These are phyloP conservation scores for Termitomyces sp. DNA, from an alignment of 768 basidiomycete genomes.

Conservation along the genomic window DNA sequence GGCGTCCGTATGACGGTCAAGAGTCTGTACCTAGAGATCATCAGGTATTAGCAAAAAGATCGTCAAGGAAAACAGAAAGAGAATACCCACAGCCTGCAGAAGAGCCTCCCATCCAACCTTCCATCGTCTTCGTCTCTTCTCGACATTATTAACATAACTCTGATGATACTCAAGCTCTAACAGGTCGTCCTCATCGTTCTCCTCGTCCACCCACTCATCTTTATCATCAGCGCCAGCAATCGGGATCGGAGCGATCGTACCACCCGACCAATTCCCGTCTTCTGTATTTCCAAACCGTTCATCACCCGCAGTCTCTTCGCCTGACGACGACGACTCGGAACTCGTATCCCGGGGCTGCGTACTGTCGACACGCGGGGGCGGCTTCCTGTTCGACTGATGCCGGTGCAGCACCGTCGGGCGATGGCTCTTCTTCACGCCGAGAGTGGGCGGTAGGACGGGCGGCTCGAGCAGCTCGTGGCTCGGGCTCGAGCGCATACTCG, in stretches of 20 bases:
- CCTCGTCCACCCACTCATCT: slow-evolving; percentile 66
- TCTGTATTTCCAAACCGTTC: slow-evolving; percentile 32
- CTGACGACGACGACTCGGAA: slow-evolving; percentile 68
- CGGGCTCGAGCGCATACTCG: slow-evolving; percentile 67
- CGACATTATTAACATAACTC: slow-evolving; percentile 55
- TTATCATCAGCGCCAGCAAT: slow-evolving; percentile 27
- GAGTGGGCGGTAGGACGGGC: slow-evolving; percentile 42
- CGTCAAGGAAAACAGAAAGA: neutral
- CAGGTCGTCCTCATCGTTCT: slow-evolving; percentile 65
- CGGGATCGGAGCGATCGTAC: slow-evolving; percentile 11
- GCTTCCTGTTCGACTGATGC: slow-evolving; percentile 37
- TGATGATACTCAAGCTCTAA: slow-evolving; percentile 76
- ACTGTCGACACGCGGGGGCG: slow-evolving; percentile 75
- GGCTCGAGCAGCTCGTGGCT: slow-evolving; percentile 60
- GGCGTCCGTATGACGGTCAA: slow-evolving; percentile 78
- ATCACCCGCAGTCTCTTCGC: slow-evolving; percentile 78
- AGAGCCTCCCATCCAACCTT: slow-evolving; percentile 72
- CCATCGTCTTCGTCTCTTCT: slow-evolving; percentile 67
- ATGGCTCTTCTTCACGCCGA: slow-evolving; percentile 35
- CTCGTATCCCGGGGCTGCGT: slow-evolving; percentile 80
- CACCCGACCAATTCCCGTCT: slow-evolving; percentile 32
- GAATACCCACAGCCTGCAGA: slow-evolving; percentile 55
- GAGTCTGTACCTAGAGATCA: slow-evolving; percentile 55
- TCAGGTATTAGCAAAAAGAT: neutral
- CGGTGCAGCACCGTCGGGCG: slow-evolving; percentile 16